These are phyloP conservation scores for Penicillium flavigenum DNA, from an alignment of 495 filamentous ascomycete genomes.

Conservation along the genomic window DNA sequence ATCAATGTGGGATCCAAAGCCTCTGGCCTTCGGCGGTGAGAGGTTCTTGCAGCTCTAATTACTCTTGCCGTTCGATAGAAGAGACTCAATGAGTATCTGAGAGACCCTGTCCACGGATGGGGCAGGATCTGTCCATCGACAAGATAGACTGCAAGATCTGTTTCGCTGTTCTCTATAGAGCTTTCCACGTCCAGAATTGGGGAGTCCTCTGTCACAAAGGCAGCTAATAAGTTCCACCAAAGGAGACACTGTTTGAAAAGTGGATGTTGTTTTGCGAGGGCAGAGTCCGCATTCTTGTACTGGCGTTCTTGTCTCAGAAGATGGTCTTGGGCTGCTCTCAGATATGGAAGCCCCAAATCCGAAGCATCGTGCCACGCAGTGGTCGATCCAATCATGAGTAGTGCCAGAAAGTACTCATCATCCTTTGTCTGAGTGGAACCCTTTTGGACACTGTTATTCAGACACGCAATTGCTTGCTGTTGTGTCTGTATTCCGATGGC, in stretches of 20 bases:
- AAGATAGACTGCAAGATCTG: constrained; percentile 24
- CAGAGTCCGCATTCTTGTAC: constrained; percentile 20
- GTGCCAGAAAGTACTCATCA: constrained; percentile 29
- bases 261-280: constrained; percentile 28
- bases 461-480: constrained; percentile 29
- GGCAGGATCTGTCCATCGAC: constrained; percentile 27
- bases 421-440: constrained; percentile 21
- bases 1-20: constrained; percentile 17
- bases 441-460: constrained; percentile 20
- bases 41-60: constrained; percentile 20
- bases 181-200: constrained; percentile 23
- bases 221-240: constrained; percentile 29
- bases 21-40: constrained; percentile 14
- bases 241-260: constrained; percentile 28
- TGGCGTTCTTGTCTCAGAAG: constrained; percentile 20
- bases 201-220: constrained; percentile 28
- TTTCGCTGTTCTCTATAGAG: constrained; percentile 16
- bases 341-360: constrained; percentile 25
- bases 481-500: constrained; percentile 28
- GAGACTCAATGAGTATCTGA: constrained; percentile 22
- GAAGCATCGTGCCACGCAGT: constrained; percentile 27
- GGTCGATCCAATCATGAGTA: constrained; percentile 28
- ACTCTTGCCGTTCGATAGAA: constrained; percentile 27
- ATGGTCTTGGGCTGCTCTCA: constrained; percentile 28
- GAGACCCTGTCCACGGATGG: constrained; percentile 29